Conservation (phyloP, 2,329 filamentous ascomycete species). For the Aspergillus ibericus region DNA sequence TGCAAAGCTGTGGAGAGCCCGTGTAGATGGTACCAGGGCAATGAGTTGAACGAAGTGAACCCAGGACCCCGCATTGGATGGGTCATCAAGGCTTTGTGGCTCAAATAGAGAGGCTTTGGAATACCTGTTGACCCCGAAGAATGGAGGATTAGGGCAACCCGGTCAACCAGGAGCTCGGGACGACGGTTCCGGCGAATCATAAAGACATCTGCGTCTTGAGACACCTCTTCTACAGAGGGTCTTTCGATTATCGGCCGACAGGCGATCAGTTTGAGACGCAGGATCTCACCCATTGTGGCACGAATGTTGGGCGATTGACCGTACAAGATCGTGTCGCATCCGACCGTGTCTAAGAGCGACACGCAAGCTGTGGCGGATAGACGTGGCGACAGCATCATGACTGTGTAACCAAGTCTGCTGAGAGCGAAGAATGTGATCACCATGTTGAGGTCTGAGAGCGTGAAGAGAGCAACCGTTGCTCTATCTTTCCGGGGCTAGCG, state of each 20-base stretch:
- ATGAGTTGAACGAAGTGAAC: constrained; percentile 44
- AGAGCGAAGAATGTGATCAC: constrained; percentile 47
- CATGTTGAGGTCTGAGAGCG: constrained; percentile 45
- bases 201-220: constrained; percentile 17
- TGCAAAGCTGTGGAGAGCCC: constrained; percentile 45
- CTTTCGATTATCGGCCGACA: constrained; percentile 27
- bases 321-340: constrained; percentile 38
- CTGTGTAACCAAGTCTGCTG: constrained; percentile 46
- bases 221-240: constrained; percentile 1
- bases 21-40: constrained; percentile 49
- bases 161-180: constrained; percentile 29
- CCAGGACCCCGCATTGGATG: constrained; percentile 39
- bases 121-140: constrained; percentile 52
- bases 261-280: constrained; percentile 24
- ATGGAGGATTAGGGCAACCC: constrained; percentile 46
- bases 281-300: constrained; percentile 31
- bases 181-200: constrained; percentile 21
- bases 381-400: constrained; percentile 47
- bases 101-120: constrained; percentile 48
- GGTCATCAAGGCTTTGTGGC: constrained; percentile 42
- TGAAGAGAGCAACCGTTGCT: constrained; percentile 41
- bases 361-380: constrained; percentile 44
- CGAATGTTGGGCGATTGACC: constrained; percentile 37
- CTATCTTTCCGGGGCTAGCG: constrained; percentile 19
- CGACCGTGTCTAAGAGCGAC: constrained; percentile 39